A percentile compares a stretch with the other conserved stretches of the same genome.
phyloP scores from a whole-genome alignment of 495 filamentous ascomycete genomes.

The Hypoxylon trugodes region DNA sequence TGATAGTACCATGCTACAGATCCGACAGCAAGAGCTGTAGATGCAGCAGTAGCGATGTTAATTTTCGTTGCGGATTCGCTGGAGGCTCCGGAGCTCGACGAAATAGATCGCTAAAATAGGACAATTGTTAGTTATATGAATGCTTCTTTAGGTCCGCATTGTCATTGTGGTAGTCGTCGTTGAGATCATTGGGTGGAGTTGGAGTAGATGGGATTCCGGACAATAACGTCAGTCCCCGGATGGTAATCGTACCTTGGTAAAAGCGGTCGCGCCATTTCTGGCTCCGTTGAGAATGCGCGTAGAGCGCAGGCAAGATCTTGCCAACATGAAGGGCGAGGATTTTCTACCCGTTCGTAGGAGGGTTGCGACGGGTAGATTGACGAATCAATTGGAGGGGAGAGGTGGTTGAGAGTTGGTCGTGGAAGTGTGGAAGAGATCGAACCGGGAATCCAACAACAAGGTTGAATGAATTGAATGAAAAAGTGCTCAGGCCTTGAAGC shows the following conservation, averaged over 20 bases:
- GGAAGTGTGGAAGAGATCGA: conserved; percentile 44
- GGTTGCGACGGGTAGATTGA: conserved; percentile 45
- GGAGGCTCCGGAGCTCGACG: conserved; percentile 65
- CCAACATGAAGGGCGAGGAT: conserved; percentile 80
- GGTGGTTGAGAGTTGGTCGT: conserved; percentile 41
- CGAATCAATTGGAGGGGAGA: conserved; percentile 48
- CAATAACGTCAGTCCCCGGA: conserved; percentile 23
- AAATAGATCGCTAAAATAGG: conserved; percentile 64
- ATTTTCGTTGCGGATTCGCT: conserved; percentile 68
- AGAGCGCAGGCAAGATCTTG: conserved; percentile 81
- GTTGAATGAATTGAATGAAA: conserved; percentile 43
- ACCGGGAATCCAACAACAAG: conserved; percentile 30
- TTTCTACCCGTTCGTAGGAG: conserved; percentile 55
- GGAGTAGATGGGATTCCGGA: conserved; percentile 8
- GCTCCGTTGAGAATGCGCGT: conserved; percentile 79
- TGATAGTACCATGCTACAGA: conserved; percentile 95
- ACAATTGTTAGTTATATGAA: conserved; percentile 42
- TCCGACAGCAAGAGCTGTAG: conserved; percentile 84
- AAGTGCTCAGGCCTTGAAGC: conserved; percentile 49
- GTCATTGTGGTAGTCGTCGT: conserved; percentile 3
- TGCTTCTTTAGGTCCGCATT: conserved; percentile 26
- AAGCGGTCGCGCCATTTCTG: conserved; percentile 66
- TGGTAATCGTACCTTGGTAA: conserved; percentile 72
- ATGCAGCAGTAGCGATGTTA: conserved; percentile 81
- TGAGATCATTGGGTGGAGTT: conserved; percentile 6